Conservation (phyloP, 805 yeast genomes). For the Barnettozyma pratensis region DNA sequence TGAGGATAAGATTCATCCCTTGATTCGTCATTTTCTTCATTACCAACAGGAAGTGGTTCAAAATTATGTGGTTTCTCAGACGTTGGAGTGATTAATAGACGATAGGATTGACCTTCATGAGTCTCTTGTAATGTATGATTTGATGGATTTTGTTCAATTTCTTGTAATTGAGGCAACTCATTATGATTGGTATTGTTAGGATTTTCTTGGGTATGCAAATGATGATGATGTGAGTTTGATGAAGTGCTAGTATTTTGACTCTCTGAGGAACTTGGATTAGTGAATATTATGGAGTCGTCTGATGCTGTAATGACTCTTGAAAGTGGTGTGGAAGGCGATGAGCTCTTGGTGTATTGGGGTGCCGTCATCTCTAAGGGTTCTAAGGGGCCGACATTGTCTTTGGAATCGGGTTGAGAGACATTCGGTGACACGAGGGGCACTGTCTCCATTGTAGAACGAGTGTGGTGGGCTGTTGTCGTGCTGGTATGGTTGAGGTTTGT, state of each 20-base stretch:
- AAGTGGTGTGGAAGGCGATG: constrained; percentile 16
- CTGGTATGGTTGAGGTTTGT: not conserved
- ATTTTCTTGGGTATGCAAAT: not conserved
- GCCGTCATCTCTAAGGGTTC: not conserved
- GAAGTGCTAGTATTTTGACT: constrained; percentile 21
- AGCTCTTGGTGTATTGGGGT: not conserved
- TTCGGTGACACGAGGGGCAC: not conserved
- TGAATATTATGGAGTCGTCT: constrained; percentile 24
- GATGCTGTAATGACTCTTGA: constrained; percentile 19
- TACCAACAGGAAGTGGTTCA: not conserved
- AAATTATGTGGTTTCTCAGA: not conserved
- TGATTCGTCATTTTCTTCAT: not conserved
- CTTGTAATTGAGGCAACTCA: not conserved
- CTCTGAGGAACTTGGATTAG: constrained; percentile 22
- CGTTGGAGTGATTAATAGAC: not conserved
- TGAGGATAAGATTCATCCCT: not conserved
- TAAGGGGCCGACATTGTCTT: not conserved
- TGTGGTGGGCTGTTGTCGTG: not conserved
- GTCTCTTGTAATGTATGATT: not conserved
- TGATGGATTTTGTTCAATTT: not conserved
- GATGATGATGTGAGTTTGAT: not conserved
- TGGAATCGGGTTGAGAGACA: not conserved
- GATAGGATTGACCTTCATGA: not conserved
- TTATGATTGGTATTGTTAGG: not conserved
- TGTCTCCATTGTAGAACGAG: not conserved